Evolutionary conservation across 345 rosid genomes (phyloP), one percentile per base, ranked within the genome.

Genomic region (Sonneratia alba): DNA sequence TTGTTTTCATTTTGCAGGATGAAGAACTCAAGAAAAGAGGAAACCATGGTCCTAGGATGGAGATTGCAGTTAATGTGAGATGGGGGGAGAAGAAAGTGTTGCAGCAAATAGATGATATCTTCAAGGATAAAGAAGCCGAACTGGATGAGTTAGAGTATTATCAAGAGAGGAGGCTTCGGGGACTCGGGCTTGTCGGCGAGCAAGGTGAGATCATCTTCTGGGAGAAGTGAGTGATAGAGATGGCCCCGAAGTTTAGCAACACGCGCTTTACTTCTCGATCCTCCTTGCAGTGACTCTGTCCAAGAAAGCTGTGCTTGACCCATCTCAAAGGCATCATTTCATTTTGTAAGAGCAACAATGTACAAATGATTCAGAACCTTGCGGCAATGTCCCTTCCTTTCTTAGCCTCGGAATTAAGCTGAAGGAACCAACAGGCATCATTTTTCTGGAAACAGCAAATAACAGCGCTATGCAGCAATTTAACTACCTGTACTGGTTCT

Each of bases 181-280:
- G 87, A 73, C 96, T 90, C 68, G 98, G 98, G 71, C 85, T 94
- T 42, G 93, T 86, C 69, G 96, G 96, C 6, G 97, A 91, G 85
- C 96, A 89, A 86, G 98, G 97, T n/a, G 98, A 91, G 0, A 88
- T 91, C 73, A 94, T 91, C 74, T 94, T 94, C 78, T 94, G 98
- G 98, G 98, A 91, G 76, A 19, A 85, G 83, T 70, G 66, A 27
- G 38, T 34, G 19, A 12, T 34, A 22, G 36, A 12, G 64, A 59
- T 24, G n/a, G 34, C 22, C 34, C 15, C 14, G 14, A 48, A 48
- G 19, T 15, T 14, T 12, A 21, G 59, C 59, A 18, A 16, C 21
- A 55, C 59, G 0, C 0, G 4, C 59, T 3, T 59, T 36, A 59
- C 13, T n/a, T 8, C 10, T 59, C 36, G 21, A 21, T 59, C 11